phyloP scores from a whole-genome alignment of 192 early-diverging fungal species.

The Umbelopsis vinacea region DNA sequence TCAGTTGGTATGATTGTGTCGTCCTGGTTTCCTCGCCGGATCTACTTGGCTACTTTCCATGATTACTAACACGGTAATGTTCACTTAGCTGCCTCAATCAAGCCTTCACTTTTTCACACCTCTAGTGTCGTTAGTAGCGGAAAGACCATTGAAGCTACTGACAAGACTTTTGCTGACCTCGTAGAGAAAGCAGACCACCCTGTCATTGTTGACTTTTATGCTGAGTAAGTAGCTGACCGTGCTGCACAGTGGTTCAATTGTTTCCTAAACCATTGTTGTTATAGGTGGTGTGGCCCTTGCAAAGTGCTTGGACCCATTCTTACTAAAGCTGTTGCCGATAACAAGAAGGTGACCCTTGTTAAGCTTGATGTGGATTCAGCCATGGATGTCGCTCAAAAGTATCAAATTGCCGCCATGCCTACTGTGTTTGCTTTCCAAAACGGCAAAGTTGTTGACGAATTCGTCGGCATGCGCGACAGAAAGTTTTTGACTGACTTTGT shows the following conservation, averaged over 20 bases:
- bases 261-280: conserved; percentile 7
- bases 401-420: conserved; percentile 73
- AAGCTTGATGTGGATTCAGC: conserved; percentile 80
- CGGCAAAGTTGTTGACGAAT: conserved; percentile 62
- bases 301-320: conserved; percentile 75
- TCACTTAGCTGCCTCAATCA: not conserved
- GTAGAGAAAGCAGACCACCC: conserved; percentile 65
- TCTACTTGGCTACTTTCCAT: not conserved
- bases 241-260: not conserved
- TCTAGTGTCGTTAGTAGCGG: conserved; percentile 33
- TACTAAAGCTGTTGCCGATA: conserved; percentile 60
- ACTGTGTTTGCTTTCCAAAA: conserved; percentile 75
- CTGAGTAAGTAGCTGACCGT: conserved; percentile 52
- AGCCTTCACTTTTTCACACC: conserved; percentile 7
- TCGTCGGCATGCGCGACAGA: conserved; percentile 64
- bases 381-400: conserved; percentile 62
- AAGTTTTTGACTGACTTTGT: conserved; percentile 54
- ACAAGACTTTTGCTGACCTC: conserved; percentile 61
- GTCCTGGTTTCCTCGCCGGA: not conserved
- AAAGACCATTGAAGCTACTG: conserved; percentile 59
- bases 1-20: no score
- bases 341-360: conserved; percentile 71
- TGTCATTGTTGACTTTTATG: conserved; percentile 83
- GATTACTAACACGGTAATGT: not conserved
- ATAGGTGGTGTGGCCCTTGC: conserved; percentile 87